Base-by-base conservation (phyloP, 345 rosid genomes). In the Kernera saxatilis region DNA sequence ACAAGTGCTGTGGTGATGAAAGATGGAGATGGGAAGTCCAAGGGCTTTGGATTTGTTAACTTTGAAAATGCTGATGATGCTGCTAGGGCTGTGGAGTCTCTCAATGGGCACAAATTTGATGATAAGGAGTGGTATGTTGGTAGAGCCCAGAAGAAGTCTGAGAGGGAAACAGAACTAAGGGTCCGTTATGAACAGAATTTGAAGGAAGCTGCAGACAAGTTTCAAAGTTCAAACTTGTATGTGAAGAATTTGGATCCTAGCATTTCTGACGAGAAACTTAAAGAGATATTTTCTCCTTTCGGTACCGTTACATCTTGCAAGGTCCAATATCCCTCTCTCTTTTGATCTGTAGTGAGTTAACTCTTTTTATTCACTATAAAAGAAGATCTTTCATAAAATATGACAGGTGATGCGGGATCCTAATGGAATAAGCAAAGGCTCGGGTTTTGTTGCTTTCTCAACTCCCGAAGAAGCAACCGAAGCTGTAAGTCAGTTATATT, bases 81-180 rank as follows among this genome's bases (percentile, higher is more conserved):
- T 75, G 91, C 92, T 59, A 81, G 50, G 74, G 87, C 98, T 68
- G 97, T 88, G 40, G 97, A 90, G 64, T 79, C 89, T 45, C 97
- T 93, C 39, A 92, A 87, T 57, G 97, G 97, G 8, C 83, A 80
- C 57, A 87, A 83, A 50, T 21, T 84, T 80, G 95, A 84, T 27
- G 98, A 87, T 15, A 90, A 87, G 77, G 95, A 92, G 79, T 92
- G 95, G 98, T 92, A 76, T 81, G 96, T 92, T 65, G 98, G 96
- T 50, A 92, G 87, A 81, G 98, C 96, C 50, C 92, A 85, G 81
- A 92, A 90, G 84, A 92, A 88, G 75, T 84, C 83, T 48, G 97
- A 91, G 75, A 86, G 98, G 80, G 97, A 88, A 79, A 50, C 63
- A n/a, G 97, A 93, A 78, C 61, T 93, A 49, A 90, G 84, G 73